Evolutionary conservation across 2,329 filamentous ascomycete genomes (phyloP).

Genomic region (Penicillium sp.): DNA sequence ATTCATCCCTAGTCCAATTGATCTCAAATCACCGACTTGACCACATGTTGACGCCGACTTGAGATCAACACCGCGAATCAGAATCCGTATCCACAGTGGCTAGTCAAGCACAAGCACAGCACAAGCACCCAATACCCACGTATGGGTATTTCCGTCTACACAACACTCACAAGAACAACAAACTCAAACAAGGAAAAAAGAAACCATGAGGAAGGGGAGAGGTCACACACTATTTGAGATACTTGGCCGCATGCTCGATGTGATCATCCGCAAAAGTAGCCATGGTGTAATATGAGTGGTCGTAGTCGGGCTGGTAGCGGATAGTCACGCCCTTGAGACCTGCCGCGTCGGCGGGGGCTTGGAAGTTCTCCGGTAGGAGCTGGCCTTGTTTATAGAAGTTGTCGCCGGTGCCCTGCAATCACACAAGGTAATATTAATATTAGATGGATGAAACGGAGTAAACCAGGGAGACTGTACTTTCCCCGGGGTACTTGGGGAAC

Average conservation of each 20-base stretch:
- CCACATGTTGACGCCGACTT: constrained; percentile 16
- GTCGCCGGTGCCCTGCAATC: constrained; percentile 73
- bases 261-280: constrained; percentile 88
- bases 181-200: neutral
- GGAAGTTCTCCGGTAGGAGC: constrained; percentile 90
- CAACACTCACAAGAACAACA: neutral
- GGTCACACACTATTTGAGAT: constrained; percentile 60
- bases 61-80: constrained; percentile 14
- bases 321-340: constrained; percentile 73
- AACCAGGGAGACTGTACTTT: too few species aligned
- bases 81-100: constrained; percentile 12
- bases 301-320: constrained; percentile 86
- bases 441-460: too few species aligned
- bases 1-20: neutral
- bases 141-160: constrained; percentile 1
- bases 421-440: too few species aligned
- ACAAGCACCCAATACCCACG: neutral
- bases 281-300: constrained; percentile 98
- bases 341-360: constrained; percentile 72
- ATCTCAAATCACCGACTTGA: constrained; percentile 15
- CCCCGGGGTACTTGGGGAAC: too few species aligned
- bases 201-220: constrained; percentile 1
- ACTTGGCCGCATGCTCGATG: constrained; percentile 86
- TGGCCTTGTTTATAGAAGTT: constrained; percentile 96
- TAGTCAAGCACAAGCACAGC: neutral